These are phyloP conservation scores for Neonothopanus nambi DNA, from an alignment of 1,284 basidiomycete genomes.

Conservation along the genomic window DNA sequence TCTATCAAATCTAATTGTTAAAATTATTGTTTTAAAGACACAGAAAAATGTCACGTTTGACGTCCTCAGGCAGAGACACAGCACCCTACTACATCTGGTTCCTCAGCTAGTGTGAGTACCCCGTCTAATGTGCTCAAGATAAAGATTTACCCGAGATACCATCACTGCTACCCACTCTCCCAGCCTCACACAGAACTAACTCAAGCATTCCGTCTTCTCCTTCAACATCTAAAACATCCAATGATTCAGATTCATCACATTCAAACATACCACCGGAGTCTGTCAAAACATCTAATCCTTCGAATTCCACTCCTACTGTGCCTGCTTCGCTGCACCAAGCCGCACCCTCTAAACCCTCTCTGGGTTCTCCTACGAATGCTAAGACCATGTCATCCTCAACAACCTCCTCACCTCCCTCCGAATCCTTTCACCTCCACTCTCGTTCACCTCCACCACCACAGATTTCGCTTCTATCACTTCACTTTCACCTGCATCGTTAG, in stretches of 20 bases:
- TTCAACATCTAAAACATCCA: not conserved
- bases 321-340: not conserved
- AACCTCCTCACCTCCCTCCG: not conserved
- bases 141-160: too few species aligned
- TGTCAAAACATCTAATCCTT: too few species aligned
- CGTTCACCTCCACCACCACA: not conserved
- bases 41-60: not conserved
- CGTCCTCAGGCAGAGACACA: not conserved
- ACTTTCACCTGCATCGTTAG: too few species aligned
- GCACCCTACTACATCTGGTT: constrained; percentile 6
- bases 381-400: not conserved
- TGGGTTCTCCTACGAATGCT: not conserved
- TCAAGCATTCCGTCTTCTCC: not conserved
- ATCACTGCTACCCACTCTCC: not conserved
- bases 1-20: not conserved
- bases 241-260: not conserved
- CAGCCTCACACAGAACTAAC: not conserved
- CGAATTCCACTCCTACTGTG: not conserved
- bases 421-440: not conserved
- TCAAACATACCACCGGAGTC: not conserved
- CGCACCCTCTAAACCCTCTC: not conserved
- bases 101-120: constrained; percentile 5
- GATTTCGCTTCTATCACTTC: too few species aligned
- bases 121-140: not conserved
- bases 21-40: not conserved